Percentiles rank a stretch among this genome's conserved stretches.
phyloP scores from a whole-genome alignment of 2,329 filamentous ascomycete species.

The Coleophoma eucalyptorum region DNA sequence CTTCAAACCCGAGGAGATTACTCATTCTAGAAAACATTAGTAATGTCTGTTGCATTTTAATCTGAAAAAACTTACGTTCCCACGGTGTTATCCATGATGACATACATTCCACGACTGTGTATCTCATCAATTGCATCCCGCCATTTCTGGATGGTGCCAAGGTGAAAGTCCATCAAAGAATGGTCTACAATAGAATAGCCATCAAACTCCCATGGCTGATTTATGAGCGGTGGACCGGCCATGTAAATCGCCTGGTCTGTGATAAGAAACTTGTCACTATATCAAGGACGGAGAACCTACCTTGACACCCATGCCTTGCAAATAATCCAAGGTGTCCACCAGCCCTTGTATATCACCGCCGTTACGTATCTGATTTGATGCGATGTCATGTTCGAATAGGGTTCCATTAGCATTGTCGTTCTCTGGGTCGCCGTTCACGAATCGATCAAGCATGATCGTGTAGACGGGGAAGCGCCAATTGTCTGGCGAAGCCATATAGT shows the following conservation, averaged over 20 bases:
- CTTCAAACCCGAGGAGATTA: constrained; percentile 59
- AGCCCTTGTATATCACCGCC: constrained; percentile 56
- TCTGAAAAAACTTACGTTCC: constrained; percentile 26
- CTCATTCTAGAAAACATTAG: constrained; percentile 50
- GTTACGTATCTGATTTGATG: constrained; percentile 54
- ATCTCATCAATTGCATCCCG: constrained; percentile 53
- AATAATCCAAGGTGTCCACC: constrained; percentile 57
- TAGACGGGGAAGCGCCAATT: constrained; percentile 66
- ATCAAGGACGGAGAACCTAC: not conserved
- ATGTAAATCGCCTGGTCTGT: constrained; percentile 49
- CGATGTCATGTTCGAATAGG: constrained; percentile 54
- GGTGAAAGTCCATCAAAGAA: constrained; percentile 60
- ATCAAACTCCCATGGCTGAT: constrained; percentile 39
- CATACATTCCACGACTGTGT: constrained; percentile 58
- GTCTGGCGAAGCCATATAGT: constrained; percentile 48
- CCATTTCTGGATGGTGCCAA: constrained; percentile 54
- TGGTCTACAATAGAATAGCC: constrained; percentile 55
- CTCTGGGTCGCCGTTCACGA: constrained; percentile 59
- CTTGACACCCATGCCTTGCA: constrained; percentile 63
- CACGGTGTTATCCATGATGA: constrained; percentile 58
- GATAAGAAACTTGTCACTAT: not conserved
- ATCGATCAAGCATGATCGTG: constrained; percentile 58
- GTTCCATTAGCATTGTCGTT: constrained; percentile 61
- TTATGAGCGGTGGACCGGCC: constrained; percentile 58
- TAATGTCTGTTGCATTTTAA: not conserved